A percentile compares a stretch with the other conserved stretches of the same genome.
phyloP scores from a whole-genome alignment of 441 rosid species.

The Melastoma candidum region DNA sequence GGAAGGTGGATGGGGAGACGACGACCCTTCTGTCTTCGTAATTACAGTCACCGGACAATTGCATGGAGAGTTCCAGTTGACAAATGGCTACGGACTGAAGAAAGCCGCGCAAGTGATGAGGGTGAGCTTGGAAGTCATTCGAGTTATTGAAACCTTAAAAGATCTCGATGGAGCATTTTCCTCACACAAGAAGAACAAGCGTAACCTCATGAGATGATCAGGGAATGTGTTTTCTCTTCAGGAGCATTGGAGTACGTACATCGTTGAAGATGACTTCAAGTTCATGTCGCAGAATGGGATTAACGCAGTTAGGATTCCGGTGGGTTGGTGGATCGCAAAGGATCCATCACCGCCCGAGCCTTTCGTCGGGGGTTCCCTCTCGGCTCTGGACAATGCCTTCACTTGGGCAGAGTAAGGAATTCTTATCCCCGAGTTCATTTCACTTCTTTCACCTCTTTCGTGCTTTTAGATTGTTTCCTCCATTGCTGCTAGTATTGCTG shows the following conservation, averaged over 20 bases:
- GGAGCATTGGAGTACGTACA: conserved; percentile 49
- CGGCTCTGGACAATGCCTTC: conserved; percentile 40
- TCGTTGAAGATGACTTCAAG: conserved; percentile 46
- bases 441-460: background rate
- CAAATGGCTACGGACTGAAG: conserved; percentile 42
- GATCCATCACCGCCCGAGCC: conserved; percentile 42
- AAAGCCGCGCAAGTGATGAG: conserved; percentile 37
- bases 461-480: background rate
- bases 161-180: too few species aligned
- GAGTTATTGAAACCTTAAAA: too few species aligned
- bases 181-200: too few species aligned
- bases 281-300: conserved; percentile 36
- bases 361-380: conserved; percentile 42
- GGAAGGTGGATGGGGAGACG: conserved; percentile 28
- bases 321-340: conserved; percentile 64
- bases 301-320: conserved; percentile 45
- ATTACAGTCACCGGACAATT: conserved; percentile 10
- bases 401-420: conserved; percentile 37
- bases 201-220: too few species aligned
- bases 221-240: conserved; percentile 6
- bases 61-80: conserved; percentile 48
- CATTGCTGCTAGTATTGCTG: background rate
- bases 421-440: background rate
- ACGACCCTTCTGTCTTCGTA: conserved; percentile 40
- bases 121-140: conserved; percentile 17